phyloP scores from a whole-genome alignment of 2,329 filamentous ascomycete genomes.

The Coniochaeta sp. region DNA sequence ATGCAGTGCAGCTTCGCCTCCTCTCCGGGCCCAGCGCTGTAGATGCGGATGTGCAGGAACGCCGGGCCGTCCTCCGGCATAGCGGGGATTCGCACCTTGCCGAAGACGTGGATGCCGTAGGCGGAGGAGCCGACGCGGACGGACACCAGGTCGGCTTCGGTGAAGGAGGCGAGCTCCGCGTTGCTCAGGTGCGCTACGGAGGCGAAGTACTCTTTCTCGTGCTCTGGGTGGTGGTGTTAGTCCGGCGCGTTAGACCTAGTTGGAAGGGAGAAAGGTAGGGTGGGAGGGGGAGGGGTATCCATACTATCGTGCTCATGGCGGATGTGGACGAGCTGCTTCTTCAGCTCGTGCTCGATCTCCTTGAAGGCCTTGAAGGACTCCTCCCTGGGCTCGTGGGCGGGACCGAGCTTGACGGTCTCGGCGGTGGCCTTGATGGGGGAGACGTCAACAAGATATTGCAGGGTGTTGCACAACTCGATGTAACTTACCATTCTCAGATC shows the following conservation, averaged over 20 bases:
- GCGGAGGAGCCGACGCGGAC: conserved; percentile 38
- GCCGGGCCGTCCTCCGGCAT: conserved; percentile 26
- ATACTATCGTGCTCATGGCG: conserved; percentile 39
- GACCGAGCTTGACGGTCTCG: conserved; percentile 44
- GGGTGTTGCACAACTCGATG: neutral
- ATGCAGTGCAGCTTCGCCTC: conserved; percentile 37
- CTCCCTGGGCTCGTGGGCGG: conserved; percentile 39
- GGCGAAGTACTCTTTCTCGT: conserved; percentile 49
- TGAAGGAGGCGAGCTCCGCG: conserved; percentile 27
- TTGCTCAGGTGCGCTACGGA: conserved; percentile 33
- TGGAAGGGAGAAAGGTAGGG: neutral
- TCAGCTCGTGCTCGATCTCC: conserved; percentile 42
- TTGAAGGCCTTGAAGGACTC: conserved; percentile 43
- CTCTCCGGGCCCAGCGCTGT: conserved; percentile 32
- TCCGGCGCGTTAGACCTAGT: conserved; percentile 1
- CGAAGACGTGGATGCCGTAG: conserved; percentile 42
- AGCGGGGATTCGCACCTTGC: conserved; percentile 39
- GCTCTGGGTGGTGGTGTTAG: conserved; percentile 27
- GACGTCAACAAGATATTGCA: neutral
- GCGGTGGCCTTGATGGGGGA: conserved; percentile 36
- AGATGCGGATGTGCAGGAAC: conserved; percentile 42
- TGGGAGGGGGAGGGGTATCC: conserved; percentile 6
- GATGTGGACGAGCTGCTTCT: conserved; percentile 40
- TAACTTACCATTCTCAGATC: neutral
- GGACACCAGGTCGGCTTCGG: conserved; percentile 30